Base-by-base conservation (phyloP, 1,284 basidiomycete genomes). In the Microbotryomycetes sp. region DNA sequence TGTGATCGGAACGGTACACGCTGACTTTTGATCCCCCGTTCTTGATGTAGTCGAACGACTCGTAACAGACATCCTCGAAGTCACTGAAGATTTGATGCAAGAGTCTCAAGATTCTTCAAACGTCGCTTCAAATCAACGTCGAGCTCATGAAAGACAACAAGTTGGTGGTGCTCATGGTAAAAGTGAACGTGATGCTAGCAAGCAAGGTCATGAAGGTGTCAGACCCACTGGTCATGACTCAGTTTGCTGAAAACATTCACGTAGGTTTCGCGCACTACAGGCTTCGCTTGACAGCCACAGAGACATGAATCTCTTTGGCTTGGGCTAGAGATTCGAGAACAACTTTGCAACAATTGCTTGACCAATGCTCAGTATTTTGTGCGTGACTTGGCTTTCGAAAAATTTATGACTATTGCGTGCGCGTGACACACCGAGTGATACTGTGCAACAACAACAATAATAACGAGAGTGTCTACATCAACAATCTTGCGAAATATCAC, bases 1-100 rank as follows among this genome's bases (percentile, higher is more conserved):
- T 22, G 2, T 36, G 3, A 5, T 51, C 25, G 9, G 25, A 6
- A 7, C 1, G 2, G 15, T 26, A 30, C 29, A 6, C 6, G 2
- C n/a, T 29, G 6, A 0, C 26, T 16, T 4, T n/a, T n/a, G 26
- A 3, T 22, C 45, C 1, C n/a, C n/a, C n/a, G 19, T 42, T 12
- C 19, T 42, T 36, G 32, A 7, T 7, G 19, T 55, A 60, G 65
- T 67, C 46, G 66, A 68, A 46, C 64, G 66, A 19, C 62, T 68
- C 45, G 60, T 68, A 28, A 45, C 36, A 52, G 66, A 64, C 59
- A 58, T 68, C 26, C 58, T 68, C 54, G 32, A 60, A n/a, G 49
- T 64, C 7, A 68, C 67, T 26, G 67, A 68, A 57, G 25, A 49
- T 1, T 47, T 66, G 31, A 66, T 68, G 49, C 47, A 62, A 26